A percentile compares a stretch with the other conserved stretches of the same genome.
These are phyloP conservation scores for Boletus smithii DNA, from an alignment of 1,284 basidiomycete species.

Conservation along the genomic window DNA sequence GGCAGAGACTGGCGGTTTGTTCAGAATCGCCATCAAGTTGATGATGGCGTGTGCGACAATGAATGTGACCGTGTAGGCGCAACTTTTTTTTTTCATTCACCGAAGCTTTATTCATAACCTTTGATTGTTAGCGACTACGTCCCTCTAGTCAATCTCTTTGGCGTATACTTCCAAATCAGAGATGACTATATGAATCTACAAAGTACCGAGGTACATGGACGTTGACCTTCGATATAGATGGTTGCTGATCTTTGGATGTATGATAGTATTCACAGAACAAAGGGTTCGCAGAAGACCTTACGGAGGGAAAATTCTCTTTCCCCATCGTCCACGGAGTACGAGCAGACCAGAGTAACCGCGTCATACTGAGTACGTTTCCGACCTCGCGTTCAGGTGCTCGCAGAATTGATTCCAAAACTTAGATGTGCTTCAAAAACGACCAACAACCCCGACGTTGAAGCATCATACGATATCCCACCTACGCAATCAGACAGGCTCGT, in stretches of 20 bases:
- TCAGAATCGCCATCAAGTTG: constrained; percentile 90
- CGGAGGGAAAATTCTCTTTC: constrained; percentile 96
- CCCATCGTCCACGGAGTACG: constrained; percentile 89
- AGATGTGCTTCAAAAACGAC: constrained; percentile 90
- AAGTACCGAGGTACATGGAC: constrained; percentile 74
- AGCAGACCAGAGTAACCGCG: constrained; percentile 67
- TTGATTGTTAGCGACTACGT: constrained; percentile 69
- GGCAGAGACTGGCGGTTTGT: constrained; percentile 91
- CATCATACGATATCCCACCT: constrained; percentile 78
- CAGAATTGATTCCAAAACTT: background rate
- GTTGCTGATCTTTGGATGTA: background rate
- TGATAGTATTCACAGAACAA: constrained; percentile 85
- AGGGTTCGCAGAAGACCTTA: constrained; percentile 92
- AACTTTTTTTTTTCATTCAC: background rate
- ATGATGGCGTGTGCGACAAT: constrained; percentile 88
- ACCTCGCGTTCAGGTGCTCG: background rate
- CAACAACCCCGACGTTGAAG: constrained; percentile 77
- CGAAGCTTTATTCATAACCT: background rate
- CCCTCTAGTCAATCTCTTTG: constrained; percentile 91
- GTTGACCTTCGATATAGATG: no score
- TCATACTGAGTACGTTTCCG: constrained; percentile 72
- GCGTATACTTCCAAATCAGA: constrained; percentile 93
- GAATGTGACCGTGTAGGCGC: constrained; percentile 58
- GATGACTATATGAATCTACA: constrained; percentile 98
- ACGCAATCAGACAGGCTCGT: constrained; percentile 61